phyloP scores from a whole-genome alignment of 2,329 filamentous ascomycete genomes.

The Aspergillus pseudoterreus region DNA sequence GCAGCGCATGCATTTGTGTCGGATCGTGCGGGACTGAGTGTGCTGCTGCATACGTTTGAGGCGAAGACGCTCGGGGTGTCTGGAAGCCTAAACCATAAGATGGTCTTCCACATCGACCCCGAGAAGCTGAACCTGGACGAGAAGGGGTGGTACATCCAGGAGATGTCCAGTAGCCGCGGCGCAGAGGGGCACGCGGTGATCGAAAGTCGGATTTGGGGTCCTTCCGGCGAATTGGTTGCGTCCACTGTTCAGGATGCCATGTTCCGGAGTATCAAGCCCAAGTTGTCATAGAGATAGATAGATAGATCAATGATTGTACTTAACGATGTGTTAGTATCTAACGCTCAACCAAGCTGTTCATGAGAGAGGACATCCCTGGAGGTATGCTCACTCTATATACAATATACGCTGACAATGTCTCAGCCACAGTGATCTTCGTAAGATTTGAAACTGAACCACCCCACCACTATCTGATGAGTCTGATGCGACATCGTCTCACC shows the following conservation, averaged over 20 bases:
- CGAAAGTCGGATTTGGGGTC: constrained; percentile 9
- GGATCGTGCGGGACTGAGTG: constrained; percentile 3
- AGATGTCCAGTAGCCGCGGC: constrained; percentile 2
- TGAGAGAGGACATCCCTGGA: too few relatives aligned
- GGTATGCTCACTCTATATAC: too few relatives aligned
- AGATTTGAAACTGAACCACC: too few relatives aligned
- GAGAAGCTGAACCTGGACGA: constrained; percentile 2
- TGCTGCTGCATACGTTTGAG: constrained; percentile 3
- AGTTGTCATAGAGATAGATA: background rate
- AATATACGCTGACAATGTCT: too few relatives aligned
- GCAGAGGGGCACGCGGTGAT: background rate
- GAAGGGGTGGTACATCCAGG: constrained; percentile 3
- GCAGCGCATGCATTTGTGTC: constrained; percentile 4
- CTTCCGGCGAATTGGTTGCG: constrained; percentile 4
- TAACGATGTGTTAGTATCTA: too few relatives aligned
- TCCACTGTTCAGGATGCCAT: constrained; percentile 6
- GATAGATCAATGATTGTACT: too few relatives aligned
- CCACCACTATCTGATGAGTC: too few relatives aligned
- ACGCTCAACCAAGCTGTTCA: background rate
- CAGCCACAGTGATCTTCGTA: too few relatives aligned
- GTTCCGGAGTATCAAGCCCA: background rate
- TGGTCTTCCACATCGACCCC: constrained; percentile 5
- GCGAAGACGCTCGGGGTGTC: constrained; percentile 1
- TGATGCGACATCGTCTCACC: too few relatives aligned
- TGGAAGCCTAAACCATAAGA: constrained; percentile 7